Evolutionary conservation across 768 basidiomycete species (phyloP), one percentile per base, ranked within the genome.

Genomic region (Serendipita indica): DNA sequence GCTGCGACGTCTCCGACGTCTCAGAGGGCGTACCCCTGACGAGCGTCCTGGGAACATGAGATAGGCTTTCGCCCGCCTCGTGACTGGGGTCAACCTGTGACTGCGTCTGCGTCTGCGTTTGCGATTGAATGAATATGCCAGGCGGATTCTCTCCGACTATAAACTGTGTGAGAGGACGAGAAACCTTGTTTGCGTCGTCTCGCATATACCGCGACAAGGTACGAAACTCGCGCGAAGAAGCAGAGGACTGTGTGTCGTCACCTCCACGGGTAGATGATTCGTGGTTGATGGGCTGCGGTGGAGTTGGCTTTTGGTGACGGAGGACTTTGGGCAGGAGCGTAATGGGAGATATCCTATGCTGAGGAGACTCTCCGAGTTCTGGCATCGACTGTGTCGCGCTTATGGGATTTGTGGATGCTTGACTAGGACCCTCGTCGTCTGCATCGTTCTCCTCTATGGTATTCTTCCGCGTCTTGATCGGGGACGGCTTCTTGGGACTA

Each of bases 331-430:
- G 49, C 16, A 54, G 49, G 49, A 54, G 30, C 5, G 49, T 28
- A 5, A 54, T 54, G 30, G 30, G 22, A 27, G 30, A 32, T 5
- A 7, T 27, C 3, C n/a, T n/a, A 18, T 28, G 49, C 30, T 54
- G 20, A 27, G 49, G 49, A 18, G 49, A 54, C 49, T 54, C 49
- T n/a, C 49, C 20, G 16, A 54, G 30, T 3, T 54, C 49, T 30
- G 49, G 49, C 49, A 54, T 54, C 30, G 49, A 54, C 49, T 54
- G 49, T 16, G 49, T 54, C 16, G 49, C 49, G 4, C 20, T 28
- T 16, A 54, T 25, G 16, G 49, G 49, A 27, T 54, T 25, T 32
- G 49, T 18, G 10, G 22, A 18, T 5, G 20, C 30, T 16, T 54
- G 3, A 32, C 6, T 3, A 16, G 18, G 49, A 27, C n/a, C 22